Conservation (phyloP, 768 basidiomycete species). For the Pleurotus platypus region DNA sequence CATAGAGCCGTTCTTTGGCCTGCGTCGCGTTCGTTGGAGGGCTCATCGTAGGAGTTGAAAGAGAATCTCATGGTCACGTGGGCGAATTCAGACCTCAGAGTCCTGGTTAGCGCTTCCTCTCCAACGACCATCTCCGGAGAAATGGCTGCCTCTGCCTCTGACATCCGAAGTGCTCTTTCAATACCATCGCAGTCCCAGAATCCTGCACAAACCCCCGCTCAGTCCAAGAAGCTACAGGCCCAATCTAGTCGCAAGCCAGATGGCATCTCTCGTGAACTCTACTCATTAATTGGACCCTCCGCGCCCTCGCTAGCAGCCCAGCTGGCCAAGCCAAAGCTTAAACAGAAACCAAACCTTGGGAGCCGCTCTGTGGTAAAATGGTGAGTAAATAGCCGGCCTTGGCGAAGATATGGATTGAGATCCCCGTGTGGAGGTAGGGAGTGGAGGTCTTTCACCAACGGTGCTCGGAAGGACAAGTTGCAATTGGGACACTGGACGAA, state of each 20-base stretch:
- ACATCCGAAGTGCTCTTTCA: constrained; percentile 82
- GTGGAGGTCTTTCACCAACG: constrained; percentile 69
- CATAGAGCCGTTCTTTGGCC: constrained; percentile 78
- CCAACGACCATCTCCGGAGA: constrained; percentile 23
- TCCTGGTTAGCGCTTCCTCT: constrained; percentile 10
- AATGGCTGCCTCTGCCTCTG: constrained; percentile 73
- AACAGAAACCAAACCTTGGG: constrained; percentile 80
- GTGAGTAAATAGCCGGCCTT: constrained; percentile 31
- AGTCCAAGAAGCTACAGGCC: constrained; percentile 40
- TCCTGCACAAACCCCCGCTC: constrained; percentile 40
- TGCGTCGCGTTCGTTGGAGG: constrained; percentile 61
- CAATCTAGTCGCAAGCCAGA: constrained; percentile 65
- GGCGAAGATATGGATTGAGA: not conserved
- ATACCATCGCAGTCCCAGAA: constrained; percentile 39
- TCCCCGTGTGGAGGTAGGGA: constrained; percentile 51
- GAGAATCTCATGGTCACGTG: not conserved
- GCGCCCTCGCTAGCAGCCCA: constrained; percentile 82
- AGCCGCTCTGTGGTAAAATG: constrained; percentile 66
- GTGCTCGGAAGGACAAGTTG: constrained; percentile 64
- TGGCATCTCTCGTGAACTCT: constrained; percentile 91
- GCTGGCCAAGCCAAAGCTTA: constrained; percentile 77
- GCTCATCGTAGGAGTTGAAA: not conserved
- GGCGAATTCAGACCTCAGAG: constrained; percentile 11
- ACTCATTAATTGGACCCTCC: constrained; percentile 91
- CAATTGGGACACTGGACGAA: constrained; percentile 84